A percentile compares a stretch with the other conserved stretches of the same genome.
phyloP scores from a whole-genome alignment of 495 filamentous ascomycete species.

The Penicillium parvum region DNA sequence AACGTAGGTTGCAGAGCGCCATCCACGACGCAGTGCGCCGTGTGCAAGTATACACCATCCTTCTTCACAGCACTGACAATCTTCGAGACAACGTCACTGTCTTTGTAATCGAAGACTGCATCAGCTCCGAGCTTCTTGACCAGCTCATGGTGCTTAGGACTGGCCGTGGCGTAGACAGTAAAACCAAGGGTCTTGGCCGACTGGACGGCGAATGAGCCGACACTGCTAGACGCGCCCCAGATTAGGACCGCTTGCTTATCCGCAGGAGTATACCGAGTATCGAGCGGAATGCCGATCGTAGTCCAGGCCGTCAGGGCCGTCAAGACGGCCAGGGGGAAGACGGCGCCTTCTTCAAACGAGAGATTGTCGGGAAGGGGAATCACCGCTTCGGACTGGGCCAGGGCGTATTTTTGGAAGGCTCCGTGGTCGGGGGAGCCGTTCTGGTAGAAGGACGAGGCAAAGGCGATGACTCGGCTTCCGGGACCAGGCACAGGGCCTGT shows the following conservation, averaged over 20 bases:
- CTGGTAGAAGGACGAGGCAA: constrained; percentile 30
- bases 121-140: constrained; percentile 8
- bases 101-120: constrained; percentile 14
- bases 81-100: not conserved
- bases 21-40: too few species aligned
- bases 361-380: constrained; percentile 5
- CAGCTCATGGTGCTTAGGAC: constrained; percentile 13
- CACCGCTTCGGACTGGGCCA: constrained; percentile 12
- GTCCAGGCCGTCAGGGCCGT: constrained; percentile 11
- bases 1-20: constrained; percentile 11
- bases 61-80: constrained; percentile 7
- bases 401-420: constrained; percentile 34
- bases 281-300: constrained; percentile 6
- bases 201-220: constrained; percentile 31
- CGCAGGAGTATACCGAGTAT: not conserved
- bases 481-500: constrained; percentile 19
- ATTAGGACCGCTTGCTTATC: constrained; percentile 19
- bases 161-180: constrained; percentile 15
- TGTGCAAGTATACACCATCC: constrained; percentile 9
- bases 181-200: constrained; percentile 17
- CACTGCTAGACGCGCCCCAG: constrained; percentile 46
- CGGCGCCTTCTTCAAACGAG: constrained; percentile 10
- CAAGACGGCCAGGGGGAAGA: constrained; percentile 13
- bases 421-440: constrained; percentile 29
- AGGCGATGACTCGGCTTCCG: constrained; percentile 28